These are phyloP conservation scores for Cucurbita pepo DNA, from an alignment of 306 rosid genomes.

Conservation along the genomic window DNA sequence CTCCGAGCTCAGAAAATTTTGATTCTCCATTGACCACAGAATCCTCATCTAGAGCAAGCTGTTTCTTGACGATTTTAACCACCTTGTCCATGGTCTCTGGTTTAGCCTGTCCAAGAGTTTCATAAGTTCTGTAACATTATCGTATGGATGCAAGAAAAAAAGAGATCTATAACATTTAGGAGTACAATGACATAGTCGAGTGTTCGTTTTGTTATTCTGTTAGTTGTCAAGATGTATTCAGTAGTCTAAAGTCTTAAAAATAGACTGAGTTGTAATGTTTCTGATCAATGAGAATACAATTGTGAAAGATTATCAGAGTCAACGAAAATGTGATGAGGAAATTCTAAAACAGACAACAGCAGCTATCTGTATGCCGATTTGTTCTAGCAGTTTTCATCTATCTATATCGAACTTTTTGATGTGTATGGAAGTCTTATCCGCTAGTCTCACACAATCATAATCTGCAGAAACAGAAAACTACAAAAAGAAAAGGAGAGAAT, in stretches of 20 bases:
- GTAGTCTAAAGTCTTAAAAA: too few species aligned
- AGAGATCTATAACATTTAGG: background rate
- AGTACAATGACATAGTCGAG: background rate
- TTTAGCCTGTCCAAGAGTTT: constrained; percentile 44
- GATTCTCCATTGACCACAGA: constrained; percentile 42
- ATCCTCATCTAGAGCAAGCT: constrained; percentile 55
- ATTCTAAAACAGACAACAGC: background rate
- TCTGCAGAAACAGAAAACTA: background rate
- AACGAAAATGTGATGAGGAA: background rate
- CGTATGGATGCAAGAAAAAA: background rate
- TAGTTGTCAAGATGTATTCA: too few species aligned
- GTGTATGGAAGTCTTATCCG: background rate
- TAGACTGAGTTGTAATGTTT: too few species aligned
- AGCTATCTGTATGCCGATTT: background rate
- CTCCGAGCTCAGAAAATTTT: constrained; percentile 72
- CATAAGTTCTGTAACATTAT: background rate
- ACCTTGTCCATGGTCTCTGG: constrained; percentile 76
- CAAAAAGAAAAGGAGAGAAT: background rate
- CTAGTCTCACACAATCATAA: background rate
- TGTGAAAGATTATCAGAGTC: too few species aligned
- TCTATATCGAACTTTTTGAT: background rate
- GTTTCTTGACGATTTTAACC: constrained; percentile 64
- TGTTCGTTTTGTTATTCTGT: too few species aligned
- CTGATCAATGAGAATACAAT: too few species aligned
- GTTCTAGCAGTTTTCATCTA: background rate